Evolutionary conservation across 768 basidiomycete species (phyloP), one percentile per base, ranked within the genome.

Genomic region (Cyclocybe cylindracea): DNA sequence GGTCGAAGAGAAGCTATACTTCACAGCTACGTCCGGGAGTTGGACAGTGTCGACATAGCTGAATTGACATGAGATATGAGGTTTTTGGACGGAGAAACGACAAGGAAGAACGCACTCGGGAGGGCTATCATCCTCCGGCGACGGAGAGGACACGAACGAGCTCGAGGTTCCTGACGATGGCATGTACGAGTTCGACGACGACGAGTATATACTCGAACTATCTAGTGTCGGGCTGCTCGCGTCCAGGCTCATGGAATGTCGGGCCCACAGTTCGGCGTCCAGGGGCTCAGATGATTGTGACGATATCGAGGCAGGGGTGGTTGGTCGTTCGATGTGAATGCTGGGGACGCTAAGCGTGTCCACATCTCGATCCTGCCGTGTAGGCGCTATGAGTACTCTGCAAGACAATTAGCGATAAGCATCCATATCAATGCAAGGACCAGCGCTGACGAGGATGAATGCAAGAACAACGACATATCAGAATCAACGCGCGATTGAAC

Each of bases 361-460:
- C 32, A 24, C 13, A n/a, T 6, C 19, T 13, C 13, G 43, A 34
- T 34, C 32, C 54, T 61, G 8, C 70, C 65, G 24, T 3, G 24
- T 3, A 24, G 24, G 24, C 24, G 24, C 24, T 5, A 24, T 24
- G 24, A 5, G 24, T 24, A 24, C 24, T 24, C 24, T 24, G 24
- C 4, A 24, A 24, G 24, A 5, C 5, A 5, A 24, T 24, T 24
- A 24, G 24, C 24, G 24, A 24, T 24, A 24, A 24, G 24, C 24
- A 24, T 24, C 24, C 24, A 24, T 24, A 5, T 24, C 24, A 5
- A 24, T 24, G 24, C 1, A 24, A 24, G 5, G 5, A 24, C 24
- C 24, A 24, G 24, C 24, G 24, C 24, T 24, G 1, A 24, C 24
- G 24, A 24, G 24, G 24, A 24, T 24, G 24, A 24, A 24, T 3